Percentiles rank a stretch among this genome's conserved stretches.
Conservation (phyloP, 2,329 filamentous ascomycete genomes). For the Arachnomyces sp. region DNA sequence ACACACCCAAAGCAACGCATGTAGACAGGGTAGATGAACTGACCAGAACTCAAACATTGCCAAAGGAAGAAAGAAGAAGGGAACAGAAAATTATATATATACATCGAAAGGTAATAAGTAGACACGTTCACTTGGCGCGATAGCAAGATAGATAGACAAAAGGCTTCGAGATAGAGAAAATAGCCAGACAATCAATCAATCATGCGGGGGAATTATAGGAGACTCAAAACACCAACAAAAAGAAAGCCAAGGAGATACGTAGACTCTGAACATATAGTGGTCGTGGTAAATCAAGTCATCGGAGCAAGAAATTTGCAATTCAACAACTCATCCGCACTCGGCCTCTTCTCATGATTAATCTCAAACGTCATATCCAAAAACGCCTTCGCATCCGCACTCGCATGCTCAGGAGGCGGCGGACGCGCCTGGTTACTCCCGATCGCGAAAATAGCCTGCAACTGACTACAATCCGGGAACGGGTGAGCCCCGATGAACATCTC, state of each 20-base stretch:
- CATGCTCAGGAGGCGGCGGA: slow-evolving; percentile 79
- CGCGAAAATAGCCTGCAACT: slow-evolving; percentile 97
- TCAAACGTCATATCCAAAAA: slow-evolving; percentile 91
- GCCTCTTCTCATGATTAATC: slow-evolving; percentile 85
- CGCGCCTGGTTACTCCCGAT: slow-evolving; percentile 82
- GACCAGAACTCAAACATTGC: too few species aligned
- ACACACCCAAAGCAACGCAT: too few species aligned
- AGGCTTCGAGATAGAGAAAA: background rate
- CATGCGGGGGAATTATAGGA: background rate
- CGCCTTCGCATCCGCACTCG: slow-evolving; percentile 70
- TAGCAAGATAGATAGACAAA: background rate
- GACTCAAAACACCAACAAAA: slow-evolving; percentile 2
- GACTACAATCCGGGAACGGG: slow-evolving; percentile 93
- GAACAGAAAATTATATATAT: too few species aligned
- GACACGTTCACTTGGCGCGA: background rate
- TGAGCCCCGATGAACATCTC: slow-evolving; percentile 99
- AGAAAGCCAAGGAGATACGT: background rate
- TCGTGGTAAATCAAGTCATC: slow-evolving; percentile 44
- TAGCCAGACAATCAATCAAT: too few species aligned
- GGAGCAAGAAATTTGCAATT: slow-evolving; percentile 72
- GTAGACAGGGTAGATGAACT: too few species aligned
- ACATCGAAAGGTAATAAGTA: background rate
- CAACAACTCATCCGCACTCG: slow-evolving; percentile 84
- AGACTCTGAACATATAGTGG: background rate
- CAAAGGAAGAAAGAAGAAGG: too few species aligned